Conservation (phyloP, 2,329 filamentous ascomycete genomes). For the Nemania abortiva region DNA sequence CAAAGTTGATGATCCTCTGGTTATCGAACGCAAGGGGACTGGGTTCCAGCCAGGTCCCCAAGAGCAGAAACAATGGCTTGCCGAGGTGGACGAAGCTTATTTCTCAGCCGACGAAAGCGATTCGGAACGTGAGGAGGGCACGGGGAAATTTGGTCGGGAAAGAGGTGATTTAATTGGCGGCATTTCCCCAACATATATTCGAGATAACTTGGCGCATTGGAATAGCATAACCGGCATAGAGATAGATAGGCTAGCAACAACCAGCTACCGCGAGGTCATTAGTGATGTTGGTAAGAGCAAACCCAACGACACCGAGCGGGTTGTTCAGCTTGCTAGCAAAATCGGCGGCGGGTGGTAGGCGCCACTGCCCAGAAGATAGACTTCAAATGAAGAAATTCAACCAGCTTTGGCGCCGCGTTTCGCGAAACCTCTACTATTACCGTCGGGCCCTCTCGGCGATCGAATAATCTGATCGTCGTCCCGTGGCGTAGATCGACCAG, state of each 20-base stretch:
- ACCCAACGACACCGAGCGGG: constrained; percentile 78
- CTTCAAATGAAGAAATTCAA: constrained; percentile 53
- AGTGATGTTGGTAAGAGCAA: constrained; percentile 90
- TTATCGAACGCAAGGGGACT: constrained; percentile 62
- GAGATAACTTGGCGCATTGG: constrained; percentile 82
- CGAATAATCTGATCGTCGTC: constrained; percentile 77
- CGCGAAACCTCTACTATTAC: constrained; percentile 78
- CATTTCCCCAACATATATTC: constrained; percentile 74
- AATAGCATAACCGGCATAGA: constrained; percentile 76
- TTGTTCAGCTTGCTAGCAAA: constrained; percentile 89
- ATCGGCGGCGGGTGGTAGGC: constrained; percentile 92
- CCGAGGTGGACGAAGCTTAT: constrained; percentile 88
- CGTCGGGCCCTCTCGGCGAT: constrained; percentile 81
- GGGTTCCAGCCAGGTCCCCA: constrained; percentile 73
- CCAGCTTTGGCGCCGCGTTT: constrained; percentile 68
- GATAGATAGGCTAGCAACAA: constrained; percentile 80
- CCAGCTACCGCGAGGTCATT: constrained; percentile 90
- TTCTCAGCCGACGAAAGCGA: constrained; percentile 77
- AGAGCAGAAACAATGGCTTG: constrained; percentile 89
- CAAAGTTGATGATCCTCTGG: constrained; percentile 83
- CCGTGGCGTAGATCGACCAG: constrained; percentile 62
- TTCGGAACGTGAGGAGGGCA: constrained; percentile 42
- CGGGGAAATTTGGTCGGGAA: constrained; percentile 45
- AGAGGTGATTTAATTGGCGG: constrained; percentile 66
- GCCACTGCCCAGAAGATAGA: constrained; percentile 37